These are phyloP conservation scores for Penicillium coprophilum DNA, from an alignment of 495 filamentous ascomycete species.

Conservation along the genomic window DNA sequence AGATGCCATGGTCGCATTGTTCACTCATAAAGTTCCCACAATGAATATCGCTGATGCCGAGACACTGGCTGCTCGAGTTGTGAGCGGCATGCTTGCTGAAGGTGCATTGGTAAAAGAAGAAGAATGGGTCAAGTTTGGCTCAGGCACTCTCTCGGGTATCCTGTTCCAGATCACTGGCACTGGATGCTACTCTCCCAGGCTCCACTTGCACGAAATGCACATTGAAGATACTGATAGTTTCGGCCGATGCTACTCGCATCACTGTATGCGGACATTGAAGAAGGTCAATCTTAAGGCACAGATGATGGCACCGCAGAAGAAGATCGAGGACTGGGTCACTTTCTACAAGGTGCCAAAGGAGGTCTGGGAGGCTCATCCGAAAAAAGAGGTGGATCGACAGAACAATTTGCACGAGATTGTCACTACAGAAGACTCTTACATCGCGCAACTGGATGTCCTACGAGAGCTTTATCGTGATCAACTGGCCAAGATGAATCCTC, in stretches of 20 bases:
- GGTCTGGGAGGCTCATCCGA: conserved; percentile 61
- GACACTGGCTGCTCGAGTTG: conserved; percentile 73
- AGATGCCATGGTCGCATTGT: conserved; percentile 84
- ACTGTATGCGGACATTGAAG: conserved; percentile 90
- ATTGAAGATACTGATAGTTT: conserved; percentile 60
- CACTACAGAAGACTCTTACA: conserved; percentile 86
- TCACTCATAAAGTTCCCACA: conserved; percentile 94
- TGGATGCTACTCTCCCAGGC: conserved; percentile 82
- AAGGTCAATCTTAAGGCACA: conserved; percentile 83
- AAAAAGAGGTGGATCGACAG: conserved; percentile 90
- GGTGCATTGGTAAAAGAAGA: conserved; percentile 84
- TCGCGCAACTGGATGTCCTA: conserved; percentile 82
- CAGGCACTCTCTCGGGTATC: conserved; percentile 75
- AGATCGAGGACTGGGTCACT: conserved; percentile 81
- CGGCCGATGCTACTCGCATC: conserved; percentile 87
- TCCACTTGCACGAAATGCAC: conserved; percentile 81
- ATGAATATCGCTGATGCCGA: conserved; percentile 99
- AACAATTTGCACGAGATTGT: conserved; percentile 97
- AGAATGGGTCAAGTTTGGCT: conserved; percentile 94
- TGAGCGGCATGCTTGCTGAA: conserved; percentile 75
- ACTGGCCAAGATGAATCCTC: conserved; percentile 68
- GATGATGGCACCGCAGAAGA: conserved; percentile 64
- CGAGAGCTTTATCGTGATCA: conserved; percentile 83
- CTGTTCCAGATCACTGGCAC: conserved; percentile 90
- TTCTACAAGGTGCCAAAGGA: conserved; percentile 88